Evolutionary conservation across 768 basidiomycete species (phyloP).

Genomic region (Trametes coccinea): DNA sequence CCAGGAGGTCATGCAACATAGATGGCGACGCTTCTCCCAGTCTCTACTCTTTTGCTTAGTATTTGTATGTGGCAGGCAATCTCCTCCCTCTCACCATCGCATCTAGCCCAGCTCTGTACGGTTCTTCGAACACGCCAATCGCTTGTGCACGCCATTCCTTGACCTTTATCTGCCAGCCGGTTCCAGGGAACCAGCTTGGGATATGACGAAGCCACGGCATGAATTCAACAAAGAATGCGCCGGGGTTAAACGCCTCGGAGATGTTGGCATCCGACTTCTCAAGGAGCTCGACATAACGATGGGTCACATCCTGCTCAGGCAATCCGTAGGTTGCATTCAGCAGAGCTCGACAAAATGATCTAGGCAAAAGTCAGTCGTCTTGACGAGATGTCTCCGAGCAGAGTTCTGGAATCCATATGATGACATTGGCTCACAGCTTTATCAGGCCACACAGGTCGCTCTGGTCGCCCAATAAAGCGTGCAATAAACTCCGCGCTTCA

Average conservation of each 20-base stretch:
- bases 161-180: constrained; percentile 59
- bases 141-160: constrained; percentile 57
- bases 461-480: not conserved
- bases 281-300: not conserved
- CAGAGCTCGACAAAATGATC: not conserved
- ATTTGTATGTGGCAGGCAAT: too few relatives aligned
- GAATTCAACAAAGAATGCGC: not conserved
- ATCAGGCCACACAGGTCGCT: not conserved
- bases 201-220: constrained; percentile 36
- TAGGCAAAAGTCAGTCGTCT: not conserved
- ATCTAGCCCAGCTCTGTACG: constrained; percentile 54
- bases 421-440: constrained; percentile 12
- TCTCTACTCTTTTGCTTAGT: not conserved
- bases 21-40: not conserved
- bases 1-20: not conserved
- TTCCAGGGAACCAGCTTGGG: constrained; percentile 65
- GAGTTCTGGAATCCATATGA: too few relatives aligned
- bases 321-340: not conserved
- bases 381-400: too few relatives aligned
- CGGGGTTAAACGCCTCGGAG: not conserved
- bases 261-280: not conserved
- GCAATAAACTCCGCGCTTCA: not conserved
- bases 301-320: not conserved
- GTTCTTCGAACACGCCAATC: constrained; percentile 58
- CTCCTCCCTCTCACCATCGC: constrained; percentile 43